Evolutionary conservation across 2,329 filamentous ascomycete genomes (phyloP), one percentile per base, ranked within the genome.

Genomic region (Exophiala spinifera): DNA sequence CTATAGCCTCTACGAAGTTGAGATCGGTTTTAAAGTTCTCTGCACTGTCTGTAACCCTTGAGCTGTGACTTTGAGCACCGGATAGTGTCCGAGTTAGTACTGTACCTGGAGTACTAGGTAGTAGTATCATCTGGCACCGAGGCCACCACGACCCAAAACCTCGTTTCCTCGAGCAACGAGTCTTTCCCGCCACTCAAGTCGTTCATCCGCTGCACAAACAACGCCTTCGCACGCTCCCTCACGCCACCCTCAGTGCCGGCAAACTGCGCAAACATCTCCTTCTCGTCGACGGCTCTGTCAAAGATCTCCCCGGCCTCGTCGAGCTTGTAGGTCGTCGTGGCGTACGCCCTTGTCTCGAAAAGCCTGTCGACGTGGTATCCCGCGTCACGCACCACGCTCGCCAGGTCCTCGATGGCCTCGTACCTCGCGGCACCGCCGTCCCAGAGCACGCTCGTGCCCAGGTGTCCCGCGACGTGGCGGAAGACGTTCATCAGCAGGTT

Each of bases 401-500:
- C 51, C 3, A 60, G 49, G 4, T 42, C 46, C 3, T 45, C 8
- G 17, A 46, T 44, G 3, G 40, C 52, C 21, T 46, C 40, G 44
- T 42, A 52, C 14, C 49, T 36, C 14, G 49, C 34, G 13, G 46
- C 47, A 6, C 28, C 28, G 11, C 28, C 7, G 33, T 55, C 23
- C 55, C 55, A 57, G 5, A 51, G 52, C 15, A 54, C 42, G 1
- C 36, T 17, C 21, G 25, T 43, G 14, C 42, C 36, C 36, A 39
- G 11, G 10, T 44, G 17, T 2, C 31, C 15, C 13, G 51, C 51
- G 25, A 58, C 49, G 11, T 43, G 42, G 11, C 48, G 46, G 15
- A 60, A 55, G 28, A 60, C 33, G 15, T 55, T 54, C 54, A 60
- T 55, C 4, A 56, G 43, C 7, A 60, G 15, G 15, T 55, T 60